These are phyloP conservation scores for Bimuria novae-zelandiae DNA, from an alignment of 2,329 filamentous ascomycete genomes.

Conservation along the genomic window DNA sequence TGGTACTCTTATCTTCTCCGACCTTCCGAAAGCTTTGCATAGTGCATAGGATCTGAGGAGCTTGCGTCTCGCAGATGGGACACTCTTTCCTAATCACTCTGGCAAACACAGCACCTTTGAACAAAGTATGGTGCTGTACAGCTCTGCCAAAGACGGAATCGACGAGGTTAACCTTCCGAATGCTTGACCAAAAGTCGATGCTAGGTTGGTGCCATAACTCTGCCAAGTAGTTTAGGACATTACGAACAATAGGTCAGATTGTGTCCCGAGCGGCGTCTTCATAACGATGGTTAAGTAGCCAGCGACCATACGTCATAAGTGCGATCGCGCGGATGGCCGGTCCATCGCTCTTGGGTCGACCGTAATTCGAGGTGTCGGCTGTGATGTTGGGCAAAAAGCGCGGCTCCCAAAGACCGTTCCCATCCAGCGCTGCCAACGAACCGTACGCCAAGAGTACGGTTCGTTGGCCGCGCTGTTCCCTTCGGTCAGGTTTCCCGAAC, in stretches of 20 bases:
- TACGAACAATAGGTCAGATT: not conserved
- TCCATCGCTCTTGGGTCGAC: conserved; percentile 51
- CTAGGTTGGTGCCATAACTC: not conserved
- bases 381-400: conserved; percentile 48
- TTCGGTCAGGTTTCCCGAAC: conserved; percentile 42
- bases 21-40: not conserved
- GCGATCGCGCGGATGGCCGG: conserved; percentile 50
- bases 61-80: not conserved
- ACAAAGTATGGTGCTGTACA: not conserved
- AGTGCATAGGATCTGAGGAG: not conserved
- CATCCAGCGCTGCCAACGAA: too few species aligned
- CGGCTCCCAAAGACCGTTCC: conserved; percentile 49
- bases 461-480: too few species aligned
- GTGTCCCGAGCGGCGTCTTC: not conserved
- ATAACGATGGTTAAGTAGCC: not conserved
- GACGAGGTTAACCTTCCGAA: not conserved
- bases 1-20: not conserved
- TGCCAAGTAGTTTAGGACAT: not conserved
- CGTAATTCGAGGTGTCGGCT: conserved; percentile 47
- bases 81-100: not conserved
- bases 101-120: not conserved
- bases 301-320: conserved; percentile 44
- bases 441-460: too few species aligned
- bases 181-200: not conserved
- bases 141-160: not conserved